Base-by-base conservation (phyloP, 495 filamentous ascomycete genomes). In the Aspergillus leporis region DNA sequence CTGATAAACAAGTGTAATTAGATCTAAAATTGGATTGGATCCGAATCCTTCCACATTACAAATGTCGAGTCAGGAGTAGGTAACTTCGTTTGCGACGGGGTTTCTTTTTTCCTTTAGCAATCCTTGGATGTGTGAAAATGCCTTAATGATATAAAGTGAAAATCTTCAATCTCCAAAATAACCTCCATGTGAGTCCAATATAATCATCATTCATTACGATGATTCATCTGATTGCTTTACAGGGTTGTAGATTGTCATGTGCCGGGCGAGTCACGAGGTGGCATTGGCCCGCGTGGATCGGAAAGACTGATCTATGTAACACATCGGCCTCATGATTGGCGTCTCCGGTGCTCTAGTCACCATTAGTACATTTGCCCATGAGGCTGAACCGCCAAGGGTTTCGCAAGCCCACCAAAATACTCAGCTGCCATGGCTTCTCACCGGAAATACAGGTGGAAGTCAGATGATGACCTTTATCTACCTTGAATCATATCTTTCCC, bases 341-440 rank as follows among this genome's bases (percentile, higher is more conserved):
- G 25, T 53, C 48, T 36, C 25, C 32, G 38, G 19, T 38, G 10
- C 19, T 52, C 30, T 21, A 52, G 18, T 21, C 16, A 34, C 51
- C 50, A 30, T 47, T 45, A 32, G 43, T 36, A 21, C 16, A 21
- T 45, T 45, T 40, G 25, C 43, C 43, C 28, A 45, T 53, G 52
- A 60, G 57, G 60, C 60, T 62, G 59, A 58, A 43, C 22, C 49
- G 53, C 32, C 52, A 34, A 51, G 49, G 49, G 28, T 34, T 7
- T 19, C 19, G n/a, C 49, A 51, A 31, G 6, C 4, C 49, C 49
- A 9, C 50, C 13, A 47, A 28, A 28, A 30, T 23, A 50, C 60
- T 66, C 63, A 66, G 45, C 63, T 62, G 60, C 55, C 54, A 62
- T 58, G 51, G 48, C 4, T 45, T 49, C 28, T 43, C n/a, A 9